A percentile compares a stretch with the other conserved stretches of the same genome.
Evolutionary conservation across 1,139 yeast genomes (phyloP).

Genomic region (Saccharomyces hybrid): DNA sequence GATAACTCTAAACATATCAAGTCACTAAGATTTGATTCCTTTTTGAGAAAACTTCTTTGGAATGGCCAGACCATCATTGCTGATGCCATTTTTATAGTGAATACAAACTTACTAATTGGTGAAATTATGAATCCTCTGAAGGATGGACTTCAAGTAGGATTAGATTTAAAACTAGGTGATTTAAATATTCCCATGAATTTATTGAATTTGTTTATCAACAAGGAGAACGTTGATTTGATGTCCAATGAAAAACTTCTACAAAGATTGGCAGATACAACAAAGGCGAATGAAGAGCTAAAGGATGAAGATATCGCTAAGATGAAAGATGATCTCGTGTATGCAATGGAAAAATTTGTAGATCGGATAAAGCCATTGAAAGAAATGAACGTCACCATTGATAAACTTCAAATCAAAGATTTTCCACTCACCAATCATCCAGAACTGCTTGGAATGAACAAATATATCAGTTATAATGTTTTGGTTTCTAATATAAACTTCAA

Average conservation of each 20-base stretch:
- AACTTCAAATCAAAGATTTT: slow-evolving; percentile 15
- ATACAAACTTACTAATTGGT: neutral
- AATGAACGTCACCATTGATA: slow-evolving; percentile 21
- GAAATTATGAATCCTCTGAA: neutral
- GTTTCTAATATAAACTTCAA: slow-evolving; percentile 26
- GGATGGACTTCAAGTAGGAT: slow-evolving; percentile 1
- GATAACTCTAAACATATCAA: neutral
- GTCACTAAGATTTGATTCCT: slow-evolving; percentile 4
- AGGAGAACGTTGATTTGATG: neutral
- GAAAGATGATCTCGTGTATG: slow-evolving; percentile 8
- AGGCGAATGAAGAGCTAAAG: neutral
- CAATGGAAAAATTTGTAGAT: slow-evolving; percentile 9
- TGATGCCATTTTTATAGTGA: slow-evolving; percentile 12
- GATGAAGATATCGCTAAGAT: slow-evolving; percentile 5
- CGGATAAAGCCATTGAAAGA: slow-evolving; percentile 11
- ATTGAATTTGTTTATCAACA: neutral
- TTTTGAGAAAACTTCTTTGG: slow-evolving; percentile 10
- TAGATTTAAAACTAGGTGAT: slow-evolving; percentile 12
- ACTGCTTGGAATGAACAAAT: slow-evolving; percentile 16
- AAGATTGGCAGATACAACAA: neutral
- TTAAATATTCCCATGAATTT: slow-evolving; percentile 9
- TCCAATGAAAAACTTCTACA: neutral
- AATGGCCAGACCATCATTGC: slow-evolving; percentile 9
- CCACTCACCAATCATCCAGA: slow-evolving; percentile 19
- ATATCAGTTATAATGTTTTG: slow-evolving; percentile 16